Evolutionary conservation across 805 yeast genomes (phyloP).

Genomic region (Kazachstania kunashirensis): DNA sequence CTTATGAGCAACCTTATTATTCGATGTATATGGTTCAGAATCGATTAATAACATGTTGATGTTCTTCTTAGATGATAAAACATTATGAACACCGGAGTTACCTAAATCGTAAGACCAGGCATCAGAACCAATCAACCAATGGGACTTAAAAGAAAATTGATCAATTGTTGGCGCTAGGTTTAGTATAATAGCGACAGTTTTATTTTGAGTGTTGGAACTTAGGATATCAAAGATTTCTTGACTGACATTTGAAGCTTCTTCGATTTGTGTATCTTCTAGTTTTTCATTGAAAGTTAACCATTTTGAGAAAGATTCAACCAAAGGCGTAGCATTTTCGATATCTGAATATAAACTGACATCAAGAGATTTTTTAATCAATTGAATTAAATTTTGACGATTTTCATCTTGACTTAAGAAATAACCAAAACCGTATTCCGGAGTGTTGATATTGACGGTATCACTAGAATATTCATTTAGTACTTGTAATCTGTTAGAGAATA

Average conservation of each 20-base stretch:
- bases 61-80: constrained; percentile 63
- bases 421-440: constrained; percentile 88
- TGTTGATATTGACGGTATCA: constrained; percentile 37
- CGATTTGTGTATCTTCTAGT: constrained; percentile 26
- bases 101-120: constrained; percentile 94
- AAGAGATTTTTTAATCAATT: constrained; percentile 38
- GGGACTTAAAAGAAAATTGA: constrained; percentile 39
- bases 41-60: constrained; percentile 81
- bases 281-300: constrained; percentile 56
- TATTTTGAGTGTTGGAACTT: constrained; percentile 32
- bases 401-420: constrained; percentile 50
- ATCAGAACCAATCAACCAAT: constrained; percentile 90
- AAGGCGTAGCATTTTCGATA: constrained; percentile 36
- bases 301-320: constrained; percentile 49
- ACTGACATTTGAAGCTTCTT: constrained; percentile 28
- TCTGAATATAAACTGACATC: constrained; percentile 27
- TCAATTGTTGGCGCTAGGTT: constrained; percentile 30
- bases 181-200: constrained; percentile 38
- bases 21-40: constrained; percentile 55
- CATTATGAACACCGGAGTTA: constrained; percentile 80
- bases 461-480: constrained; percentile 52
- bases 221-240: constrained; percentile 32
- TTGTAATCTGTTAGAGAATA: constrained; percentile 43
- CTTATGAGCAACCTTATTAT: constrained; percentile 36
- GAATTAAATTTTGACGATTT: constrained; percentile 37